Evolutionary conservation across 2,329 filamentous ascomycete species (phyloP).

Genomic region (Niveomyces coronatus): DNA sequence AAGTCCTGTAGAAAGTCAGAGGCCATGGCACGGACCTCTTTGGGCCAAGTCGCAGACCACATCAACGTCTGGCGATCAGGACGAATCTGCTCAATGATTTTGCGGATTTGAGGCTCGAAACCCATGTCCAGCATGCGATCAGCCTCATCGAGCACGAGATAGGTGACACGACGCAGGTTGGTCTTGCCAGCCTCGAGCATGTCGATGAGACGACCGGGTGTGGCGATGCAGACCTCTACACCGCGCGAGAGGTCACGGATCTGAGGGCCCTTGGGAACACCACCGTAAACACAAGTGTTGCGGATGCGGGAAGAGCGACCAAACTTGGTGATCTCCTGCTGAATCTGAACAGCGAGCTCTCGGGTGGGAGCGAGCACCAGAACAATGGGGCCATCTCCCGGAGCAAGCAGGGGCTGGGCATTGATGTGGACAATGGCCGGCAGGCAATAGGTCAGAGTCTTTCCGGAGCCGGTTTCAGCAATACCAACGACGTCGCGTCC

Average conservation of each 20-base stretch:
- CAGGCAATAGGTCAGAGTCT: slow-evolving; percentile 96
- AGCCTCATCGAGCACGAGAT: slow-evolving; percentile 95
- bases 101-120: slow-evolving; percentile 98
- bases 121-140: slow-evolving; percentile 99
- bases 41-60: slow-evolving; percentile 99
- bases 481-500: slow-evolving; percentile 98
- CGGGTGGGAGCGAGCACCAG: slow-evolving; percentile 92
- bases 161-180: slow-evolving; percentile 94
- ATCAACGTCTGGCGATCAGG: slow-evolving; percentile 98
- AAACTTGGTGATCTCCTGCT: slow-evolving; percentile 97
- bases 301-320: slow-evolving; percentile 95
- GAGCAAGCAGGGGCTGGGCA: slow-evolving; percentile 89
- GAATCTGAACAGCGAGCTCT: slow-evolving; percentile 97
- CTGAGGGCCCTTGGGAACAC: slow-evolving; percentile 95
- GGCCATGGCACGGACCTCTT: slow-evolving; percentile 90
- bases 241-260: slow-evolving; percentile 90
- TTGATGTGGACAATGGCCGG: slow-evolving; percentile 99
- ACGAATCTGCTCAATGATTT: slow-evolving; percentile 95
- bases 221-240: slow-evolving; percentile 98
- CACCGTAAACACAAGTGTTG: slow-evolving; percentile 98
- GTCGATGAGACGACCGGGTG: slow-evolving; percentile 93
- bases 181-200: slow-evolving; percentile 98
- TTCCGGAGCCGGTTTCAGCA: slow-evolving; percentile 97
- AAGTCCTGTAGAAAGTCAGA: slow-evolving; percentile 88
- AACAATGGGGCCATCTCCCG: slow-evolving; percentile 92